phyloP scores from a whole-genome alignment of 768 basidiomycete genomes.

The Leccinum aurantiacum region DNA sequence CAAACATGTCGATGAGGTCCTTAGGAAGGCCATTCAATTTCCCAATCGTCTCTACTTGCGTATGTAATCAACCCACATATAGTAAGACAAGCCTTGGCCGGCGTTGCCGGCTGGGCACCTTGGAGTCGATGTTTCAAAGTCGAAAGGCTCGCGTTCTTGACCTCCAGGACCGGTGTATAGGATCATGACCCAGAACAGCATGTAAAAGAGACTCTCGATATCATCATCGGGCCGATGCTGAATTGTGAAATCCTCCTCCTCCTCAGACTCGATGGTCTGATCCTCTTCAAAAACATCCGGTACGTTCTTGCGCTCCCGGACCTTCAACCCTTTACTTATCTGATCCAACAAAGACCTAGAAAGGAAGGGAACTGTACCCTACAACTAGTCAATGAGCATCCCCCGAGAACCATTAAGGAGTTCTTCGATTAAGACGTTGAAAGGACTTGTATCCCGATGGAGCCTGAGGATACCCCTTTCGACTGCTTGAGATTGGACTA shows the following conservation, averaged over 20 bases:
- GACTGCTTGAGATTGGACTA: not conserved
- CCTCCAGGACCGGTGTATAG: not conserved
- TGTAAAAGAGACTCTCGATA: not conserved
- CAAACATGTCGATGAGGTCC: too few species aligned
- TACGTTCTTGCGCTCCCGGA: not conserved
- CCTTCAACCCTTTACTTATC: not conserved
- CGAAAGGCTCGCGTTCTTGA: not conserved
- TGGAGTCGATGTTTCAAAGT: not conserved
- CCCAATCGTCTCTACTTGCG: too few species aligned
- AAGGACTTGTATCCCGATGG: not conserved
- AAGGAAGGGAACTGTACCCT: not conserved
- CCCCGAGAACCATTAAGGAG: too few species aligned
- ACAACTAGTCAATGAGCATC: not conserved
- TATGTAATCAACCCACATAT: too few species aligned
- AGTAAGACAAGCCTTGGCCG: too few species aligned
- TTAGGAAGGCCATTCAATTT: too few species aligned
- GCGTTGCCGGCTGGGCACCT: too few species aligned
- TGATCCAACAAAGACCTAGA: not conserved
- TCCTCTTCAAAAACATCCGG: too few species aligned
- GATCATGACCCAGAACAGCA: not conserved
- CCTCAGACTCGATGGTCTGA: too few species aligned
- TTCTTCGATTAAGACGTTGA: too few species aligned
- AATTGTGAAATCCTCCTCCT: not conserved
- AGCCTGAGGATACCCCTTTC: too few species aligned
- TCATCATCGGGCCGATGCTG: not conserved